Evolutionary conservation across 441 rosid species (phyloP).

Genomic region (Eutrema salsugineum): DNA sequence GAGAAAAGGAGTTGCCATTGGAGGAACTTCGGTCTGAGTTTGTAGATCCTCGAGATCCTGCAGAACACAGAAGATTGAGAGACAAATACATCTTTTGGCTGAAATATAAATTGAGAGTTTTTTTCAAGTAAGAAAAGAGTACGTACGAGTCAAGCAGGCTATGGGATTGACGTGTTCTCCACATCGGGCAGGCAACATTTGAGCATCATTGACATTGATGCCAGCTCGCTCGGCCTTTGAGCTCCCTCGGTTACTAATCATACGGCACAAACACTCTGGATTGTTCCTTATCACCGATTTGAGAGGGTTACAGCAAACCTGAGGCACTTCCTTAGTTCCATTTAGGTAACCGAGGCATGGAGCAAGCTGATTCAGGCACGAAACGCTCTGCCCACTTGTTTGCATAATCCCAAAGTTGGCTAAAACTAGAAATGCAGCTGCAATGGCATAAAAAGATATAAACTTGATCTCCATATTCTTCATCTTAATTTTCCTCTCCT

Average conservation of each 20-base stretch:
- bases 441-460: not conserved
- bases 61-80: not conserved
- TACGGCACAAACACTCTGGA: constrained; percentile 56
- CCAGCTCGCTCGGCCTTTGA: constrained; percentile 56
- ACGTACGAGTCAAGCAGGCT: constrained; percentile 43
- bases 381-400: constrained; percentile 14
- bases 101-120: not conserved
- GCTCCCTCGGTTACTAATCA: constrained; percentile 64
- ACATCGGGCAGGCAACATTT: constrained; percentile 67
- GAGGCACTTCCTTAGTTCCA: constrained; percentile 52
- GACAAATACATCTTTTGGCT: not conserved
- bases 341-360: constrained; percentile 66
- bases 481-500: not conserved
- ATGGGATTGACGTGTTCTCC: constrained; percentile 70
- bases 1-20: not conserved
- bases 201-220: constrained; percentile 58
- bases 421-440: constrained; percentile 8
- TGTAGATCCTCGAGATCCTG: constrained; percentile 40
- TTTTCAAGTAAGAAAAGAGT: not conserved
- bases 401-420: not conserved
- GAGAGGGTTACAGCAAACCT: constrained; percentile 65
- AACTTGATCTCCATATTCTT: constrained; percentile 6
- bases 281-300: constrained; percentile 50
- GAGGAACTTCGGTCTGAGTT: constrained; percentile 41
- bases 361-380: constrained; percentile 54